These are phyloP conservation scores for Pharus latifolius DNA, from an alignment of 176 grass and related monocot species.

Conservation along the genomic window DNA sequence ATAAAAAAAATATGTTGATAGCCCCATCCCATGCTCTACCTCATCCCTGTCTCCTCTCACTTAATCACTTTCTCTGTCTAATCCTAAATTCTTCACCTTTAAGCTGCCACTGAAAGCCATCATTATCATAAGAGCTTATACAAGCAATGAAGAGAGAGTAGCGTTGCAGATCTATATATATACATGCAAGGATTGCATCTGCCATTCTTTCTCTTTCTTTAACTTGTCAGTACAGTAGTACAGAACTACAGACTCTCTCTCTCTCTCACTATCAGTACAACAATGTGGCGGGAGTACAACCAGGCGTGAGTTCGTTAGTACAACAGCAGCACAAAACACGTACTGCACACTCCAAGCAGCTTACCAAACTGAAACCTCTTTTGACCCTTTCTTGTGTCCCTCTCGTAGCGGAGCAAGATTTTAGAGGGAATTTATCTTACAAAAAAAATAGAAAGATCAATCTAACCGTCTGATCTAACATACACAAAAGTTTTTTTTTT, in stretches of 20 bases:
- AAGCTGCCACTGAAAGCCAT: neutral
- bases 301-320: neutral
- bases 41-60: conserved; percentile 52
- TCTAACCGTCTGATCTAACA: too few species aligned
- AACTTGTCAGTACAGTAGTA: neutral
- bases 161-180: conserved; percentile 12
- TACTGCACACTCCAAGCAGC: conserved; percentile 7
- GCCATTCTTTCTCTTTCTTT: neutral
- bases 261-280: neutral
- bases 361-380: neutral
- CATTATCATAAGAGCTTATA: too few species aligned
- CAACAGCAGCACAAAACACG: conserved; percentile 6
- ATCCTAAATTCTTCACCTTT: neutral
- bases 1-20: conserved; percentile 21
- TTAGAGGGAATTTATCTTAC: too few species aligned
- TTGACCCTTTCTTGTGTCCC: too few species aligned
- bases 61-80: neutral
- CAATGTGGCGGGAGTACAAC: conserved; percentile 1
- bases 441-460: too few species aligned
- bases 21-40: conserved; percentile 64
- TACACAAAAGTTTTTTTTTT: too few species aligned
- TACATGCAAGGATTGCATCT: neutral
- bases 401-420: neutral
- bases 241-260: neutral
- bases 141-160: too few species aligned